Evolutionary conservation across 768 basidiomycete species (phyloP), one percentile per base, ranked within the genome.

Genomic region (Trametes cinnabarina): DNA sequence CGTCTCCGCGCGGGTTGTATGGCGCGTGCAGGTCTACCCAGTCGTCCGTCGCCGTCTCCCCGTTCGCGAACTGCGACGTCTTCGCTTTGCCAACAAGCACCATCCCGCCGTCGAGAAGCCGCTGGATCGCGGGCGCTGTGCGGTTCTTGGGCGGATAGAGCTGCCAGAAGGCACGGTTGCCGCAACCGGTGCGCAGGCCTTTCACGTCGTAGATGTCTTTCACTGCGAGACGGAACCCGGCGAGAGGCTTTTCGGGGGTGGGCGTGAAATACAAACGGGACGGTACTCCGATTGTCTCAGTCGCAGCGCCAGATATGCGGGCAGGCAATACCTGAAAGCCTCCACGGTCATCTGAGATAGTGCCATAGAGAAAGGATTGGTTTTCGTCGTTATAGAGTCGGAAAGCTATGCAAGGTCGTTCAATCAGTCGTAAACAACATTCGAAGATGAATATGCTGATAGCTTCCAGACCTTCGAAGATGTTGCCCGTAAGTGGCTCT

Each of bases 41-140:
- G 60, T 71, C 70, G 34, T 61, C 68, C 22, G 70, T 71, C 3
- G 70, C 70, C 15, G 60, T 61, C 62, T 71, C 74, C 3, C 78
- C 79, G 61, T 79, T 79, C n/a, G 78, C 79, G 60, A 81, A 81
- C 61, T 80, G 79, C 0, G 79, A 78, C 9, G 79, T 79, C 55
- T 79, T 80, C 8, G 78, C 77, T 65, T 83, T 85, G 34, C 82
- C 82, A 2, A 85, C 74, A 60, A 83, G 69, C 11, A 77, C 68
- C 17, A 79, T 79, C 22, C 83, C 83, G 37, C 77, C 73, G 47
- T 75, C 72, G 28, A 81, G 63, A 4, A 85, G 74, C 15, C 70
- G 73, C 61, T 77, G 73, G 17, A 85, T 66, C 0, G 79, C 73
- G 4, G 76, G 71, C 7, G 80, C 79, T 5, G 72, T 76, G 25